These are phyloP conservation scores for Farysia itapuensis DNA, from an alignment of 1,284 basidiomycete species.

Conservation along the genomic window DNA sequence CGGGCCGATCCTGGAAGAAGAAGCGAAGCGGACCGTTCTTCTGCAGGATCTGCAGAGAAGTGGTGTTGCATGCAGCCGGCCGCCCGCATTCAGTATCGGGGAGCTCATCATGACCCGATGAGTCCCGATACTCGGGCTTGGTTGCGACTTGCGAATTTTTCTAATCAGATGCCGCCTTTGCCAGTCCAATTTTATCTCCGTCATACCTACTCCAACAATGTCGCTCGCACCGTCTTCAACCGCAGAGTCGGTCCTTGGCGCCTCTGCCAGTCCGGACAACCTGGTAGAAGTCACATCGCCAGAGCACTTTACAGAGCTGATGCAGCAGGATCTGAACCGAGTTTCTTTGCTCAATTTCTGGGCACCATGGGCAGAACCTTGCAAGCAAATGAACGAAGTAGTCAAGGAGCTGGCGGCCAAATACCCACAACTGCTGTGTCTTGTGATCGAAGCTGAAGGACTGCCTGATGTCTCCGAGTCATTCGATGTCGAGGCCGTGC, in stretches of 20 bases:
- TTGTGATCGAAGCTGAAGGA: conserved; percentile 87
- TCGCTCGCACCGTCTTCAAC: conserved; percentile 1
- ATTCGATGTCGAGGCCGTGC: conserved; percentile 89
- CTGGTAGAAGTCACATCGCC: conserved; percentile 54
- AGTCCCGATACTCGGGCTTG: too few relatives aligned
- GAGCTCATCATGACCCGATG: too few relatives aligned
- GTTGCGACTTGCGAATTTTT: too few relatives aligned
- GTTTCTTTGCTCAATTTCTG: conserved; percentile 59
- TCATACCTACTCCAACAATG: too few relatives aligned
- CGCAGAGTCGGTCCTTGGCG: conserved; percentile 1
- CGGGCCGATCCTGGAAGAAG: too few relatives aligned
- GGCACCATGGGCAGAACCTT: conserved; percentile 59
- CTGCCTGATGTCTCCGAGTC: conserved; percentile 88
- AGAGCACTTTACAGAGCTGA: conserved; percentile 50
- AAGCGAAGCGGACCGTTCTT: too few relatives aligned
- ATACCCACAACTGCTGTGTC: conserved; percentile 71
- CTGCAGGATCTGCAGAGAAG: too few relatives aligned
- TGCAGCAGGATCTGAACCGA: conserved; percentile 53
- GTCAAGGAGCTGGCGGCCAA: conserved; percentile 67
- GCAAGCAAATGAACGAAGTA: conserved; percentile 58
- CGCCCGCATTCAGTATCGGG: too few relatives aligned
- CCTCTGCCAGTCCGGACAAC: conserved; percentile 18
- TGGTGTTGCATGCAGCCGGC: too few relatives aligned
- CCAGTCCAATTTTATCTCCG: too few relatives aligned
- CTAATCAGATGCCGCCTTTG: too few relatives aligned